Evolutionary conservation across 257 asterid genomes (phyloP), one percentile per base, ranked within the genome.

Genomic region (Gentiana dahurica): DNA sequence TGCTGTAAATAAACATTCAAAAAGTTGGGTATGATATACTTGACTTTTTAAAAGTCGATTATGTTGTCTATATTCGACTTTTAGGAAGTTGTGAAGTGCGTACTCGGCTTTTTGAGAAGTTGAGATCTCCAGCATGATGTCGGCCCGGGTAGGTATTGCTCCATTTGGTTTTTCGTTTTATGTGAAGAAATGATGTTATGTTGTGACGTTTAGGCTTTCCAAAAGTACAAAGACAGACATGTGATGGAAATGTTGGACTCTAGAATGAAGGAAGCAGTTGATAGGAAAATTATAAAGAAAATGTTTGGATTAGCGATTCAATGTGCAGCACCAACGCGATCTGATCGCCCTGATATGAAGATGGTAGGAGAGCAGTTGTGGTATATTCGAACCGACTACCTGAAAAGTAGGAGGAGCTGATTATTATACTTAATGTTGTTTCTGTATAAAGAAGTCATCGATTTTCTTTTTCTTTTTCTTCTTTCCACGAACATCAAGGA

Each of bases 331-430:
- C 99, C 99, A 10, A 75, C 90, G n/a, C 83, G 95, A 50, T 73
- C 61, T 1, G 97, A 92, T 65, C 94, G 97, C 2, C 99, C 99
- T 0, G 97, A 88, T 64, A 92, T 92, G 99, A 88, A 84, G 76
- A 44, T 62, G 63, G 97, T 81, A 0, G 89, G 79, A 5, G 89
- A 92, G 81, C 95, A 82, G 80, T 58, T 92, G 48, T 92, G 99
- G 97, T 94, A 72, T 4, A 86, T 92, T 55, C 70, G 99, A 79
- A 81, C 77, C 85, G 97, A 86, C 62, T 82, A 77, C 67, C 52
- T 79, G 78, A 80, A 55, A 70, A 81, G 79, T 62, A 87, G 80
- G 45, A 76, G 71, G 70, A 73, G 65, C 53, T 65, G 63, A 12
- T 35, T 4, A 44, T 5, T 56, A 3, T 5, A 41, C 9, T 41